phyloP scores from a whole-genome alignment of 1,284 basidiomycete genomes.

The Trametes hirsuta region DNA sequence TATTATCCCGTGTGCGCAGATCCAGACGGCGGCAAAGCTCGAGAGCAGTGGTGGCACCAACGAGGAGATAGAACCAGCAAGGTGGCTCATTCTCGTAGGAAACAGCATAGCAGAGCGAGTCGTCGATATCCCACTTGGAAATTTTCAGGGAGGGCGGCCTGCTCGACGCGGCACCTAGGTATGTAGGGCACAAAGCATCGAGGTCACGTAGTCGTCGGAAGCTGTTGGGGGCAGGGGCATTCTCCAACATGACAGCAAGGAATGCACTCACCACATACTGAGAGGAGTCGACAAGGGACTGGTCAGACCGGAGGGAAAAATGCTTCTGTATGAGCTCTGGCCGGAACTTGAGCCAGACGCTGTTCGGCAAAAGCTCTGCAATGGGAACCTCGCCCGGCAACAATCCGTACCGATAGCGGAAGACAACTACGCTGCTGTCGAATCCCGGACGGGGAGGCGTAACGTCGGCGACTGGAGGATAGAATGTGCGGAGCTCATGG shows the following conservation, averaged over 20 bases:
- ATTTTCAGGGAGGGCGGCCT: no score
- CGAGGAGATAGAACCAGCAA: slow-evolving; percentile 3
- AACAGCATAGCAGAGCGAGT: no score
- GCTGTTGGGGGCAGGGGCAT: not conserved
- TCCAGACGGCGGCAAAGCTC: slow-evolving; percentile 1
- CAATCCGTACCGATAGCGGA: not conserved
- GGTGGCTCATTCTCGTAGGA: not conserved
- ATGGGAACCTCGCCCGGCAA: not conserved
- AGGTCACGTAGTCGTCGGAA: not conserved
- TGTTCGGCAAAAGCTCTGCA: not conserved
- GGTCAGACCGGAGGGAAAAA: no score
- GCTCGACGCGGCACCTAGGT: no score
- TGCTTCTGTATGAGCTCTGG: no score
- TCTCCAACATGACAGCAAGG: not conserved
- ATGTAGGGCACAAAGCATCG: no score
- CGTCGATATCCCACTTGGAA: no score
- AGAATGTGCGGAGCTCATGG: no score
- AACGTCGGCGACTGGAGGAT: no score
- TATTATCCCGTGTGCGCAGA: not conserved
- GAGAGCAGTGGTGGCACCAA: slow-evolving; percentile 1
- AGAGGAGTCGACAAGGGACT: no score
- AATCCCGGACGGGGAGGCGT: no score
- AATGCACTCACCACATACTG: not conserved
- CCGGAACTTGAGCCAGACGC: not conserved
- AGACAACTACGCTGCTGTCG: not conserved